phyloP scores from a whole-genome alignment of 495 filamentous ascomycete genomes.

The Hypoxylon perforatum region DNA sequence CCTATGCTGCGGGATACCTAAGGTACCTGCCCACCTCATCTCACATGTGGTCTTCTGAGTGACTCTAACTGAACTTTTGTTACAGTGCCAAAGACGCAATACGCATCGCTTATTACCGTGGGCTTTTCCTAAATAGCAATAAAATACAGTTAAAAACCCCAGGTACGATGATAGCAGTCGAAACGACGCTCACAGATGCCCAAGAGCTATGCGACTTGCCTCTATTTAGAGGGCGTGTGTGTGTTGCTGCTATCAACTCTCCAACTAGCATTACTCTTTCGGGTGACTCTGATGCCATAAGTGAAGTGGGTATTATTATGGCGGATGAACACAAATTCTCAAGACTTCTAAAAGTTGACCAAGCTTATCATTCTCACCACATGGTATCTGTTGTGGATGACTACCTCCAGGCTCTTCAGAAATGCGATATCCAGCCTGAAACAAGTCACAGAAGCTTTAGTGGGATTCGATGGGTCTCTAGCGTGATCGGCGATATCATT shows the following conservation, averaged over 20 bases:
- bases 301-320: constrained; percentile 48
- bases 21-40: too few relatives aligned
- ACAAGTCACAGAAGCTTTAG: too few relatives aligned
- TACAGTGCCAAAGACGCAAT: constrained; percentile 64
- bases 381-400: constrained; percentile 51
- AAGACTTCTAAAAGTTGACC: constrained; percentile 56
- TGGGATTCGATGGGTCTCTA: background rate
- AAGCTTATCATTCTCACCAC: constrained; percentile 66
- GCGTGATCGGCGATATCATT: constrained; percentile 9
- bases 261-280: constrained; percentile 59
- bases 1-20: constrained; percentile 54
- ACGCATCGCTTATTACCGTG: constrained; percentile 63
- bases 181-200: constrained; percentile 52
- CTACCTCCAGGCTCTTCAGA: constrained; percentile 45
- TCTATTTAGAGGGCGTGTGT: constrained; percentile 46
- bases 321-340: constrained; percentile 58
- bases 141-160: constrained; percentile 20
- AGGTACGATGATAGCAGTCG: constrained; percentile 68
- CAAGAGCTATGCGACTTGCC: constrained; percentile 48
- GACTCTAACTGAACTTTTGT: too few relatives aligned
- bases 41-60: too few relatives aligned
- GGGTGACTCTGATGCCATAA: constrained; percentile 54
- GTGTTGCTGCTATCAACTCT: constrained; percentile 60
- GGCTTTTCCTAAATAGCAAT: constrained; percentile 43
- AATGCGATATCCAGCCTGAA: constrained; percentile 24